Base-by-base conservation (phyloP, 2,329 filamentous ascomycete species). In the Trichoderma simmonsii region DNA sequence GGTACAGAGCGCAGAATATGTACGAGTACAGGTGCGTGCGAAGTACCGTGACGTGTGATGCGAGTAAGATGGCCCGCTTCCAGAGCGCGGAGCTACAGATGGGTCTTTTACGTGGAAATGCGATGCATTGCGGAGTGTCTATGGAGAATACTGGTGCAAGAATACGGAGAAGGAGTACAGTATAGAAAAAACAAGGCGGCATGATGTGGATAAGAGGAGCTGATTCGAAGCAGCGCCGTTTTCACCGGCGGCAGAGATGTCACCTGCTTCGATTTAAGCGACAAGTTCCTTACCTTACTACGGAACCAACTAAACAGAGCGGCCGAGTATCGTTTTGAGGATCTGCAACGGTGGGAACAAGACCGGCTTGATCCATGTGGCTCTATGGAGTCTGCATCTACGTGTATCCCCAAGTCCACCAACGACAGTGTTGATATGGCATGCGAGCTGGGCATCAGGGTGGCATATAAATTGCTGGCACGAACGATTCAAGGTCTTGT, bases 1-100 rank as follows among this genome's bases (percentile, higher is more conserved):
- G 69, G 69, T 71, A 71, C 69, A n/a, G 57, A 34, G n/a, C 39
- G 59, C 67, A 62, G 28, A 28, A 70, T 54, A 36, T 63, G 57
- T 63, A 54, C 59, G 57, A n/a, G 51, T 36, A 34, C 34, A n/a
- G 43, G 6, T 28, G 56, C 28, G 30, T 18, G 34, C 14, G 34
- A 60, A 24, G 36, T 54, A 11, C 67, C 59, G 39, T 62, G 43
- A 24, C 26, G 28, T 14, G 54, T 26, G 36, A 61, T 60, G 66
- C 56, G 36, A 60, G 56, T 69, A 60, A 69, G 36, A 69, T 69
- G 66, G 26, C 34, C 28, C 34, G 66, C 36, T 15, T 60, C 54
- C 56, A 69, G 56, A 24, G 64, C n/a, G 30, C 32, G 24, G 34
- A 68, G 36, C 54, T 54, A 57, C 8, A 57, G 15, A 43, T 43